Evolutionary conservation across 1,284 basidiomycete species (phyloP), one percentile per base, ranked within the genome.

Genomic region (Veloporphyrellus conicus): DNA sequence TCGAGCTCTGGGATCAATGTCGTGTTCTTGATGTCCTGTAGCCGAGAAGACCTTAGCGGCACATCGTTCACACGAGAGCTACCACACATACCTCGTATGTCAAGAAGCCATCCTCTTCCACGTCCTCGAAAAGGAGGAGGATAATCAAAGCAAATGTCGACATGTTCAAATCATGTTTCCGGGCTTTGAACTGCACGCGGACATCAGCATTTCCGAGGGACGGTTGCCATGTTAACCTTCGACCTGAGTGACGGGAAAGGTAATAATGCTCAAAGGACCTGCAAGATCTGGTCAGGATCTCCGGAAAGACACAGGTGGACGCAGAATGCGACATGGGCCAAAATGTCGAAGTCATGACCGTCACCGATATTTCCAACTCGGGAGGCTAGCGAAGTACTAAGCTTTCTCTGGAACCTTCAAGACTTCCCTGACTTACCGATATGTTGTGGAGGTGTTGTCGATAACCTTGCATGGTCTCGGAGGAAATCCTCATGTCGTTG

Each of bases 201-300:
- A 99, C 83, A 62, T 99, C 96, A 4, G 89, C 95, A 54, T 83
- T 93, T 12, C 96, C 96, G 43, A 94, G 72, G n/a, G 87, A 83
- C 8, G 90, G 83, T 67, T 97, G 93, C 94, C 94, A 99, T 9
- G 90, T 92, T 50, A 99, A 70, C 33, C 92, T 79, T 44, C 96
- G 78, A 31, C 96, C 96, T 25, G 84, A 87, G 70, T 99, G 95
- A 54, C 87, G 78, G 16, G 82, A 81, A 44, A 93, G 78, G 69
- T 99, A 99, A 68, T 91, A 99, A 49, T 79, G 78, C 64, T 97
- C 91, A 63, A 93, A 99, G 2, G 81, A 82, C 57, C 79, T 81
- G 62, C 81, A 81, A 0, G 84, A 75, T 53, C 76, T 78, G 22
- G 79, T 66, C 57, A 98, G 75, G 11, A 75, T 67, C 15, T 78